phyloP scores from a whole-genome alignment of 164 flowering plant genomes.

The Vitis rotundifolia region DNA sequence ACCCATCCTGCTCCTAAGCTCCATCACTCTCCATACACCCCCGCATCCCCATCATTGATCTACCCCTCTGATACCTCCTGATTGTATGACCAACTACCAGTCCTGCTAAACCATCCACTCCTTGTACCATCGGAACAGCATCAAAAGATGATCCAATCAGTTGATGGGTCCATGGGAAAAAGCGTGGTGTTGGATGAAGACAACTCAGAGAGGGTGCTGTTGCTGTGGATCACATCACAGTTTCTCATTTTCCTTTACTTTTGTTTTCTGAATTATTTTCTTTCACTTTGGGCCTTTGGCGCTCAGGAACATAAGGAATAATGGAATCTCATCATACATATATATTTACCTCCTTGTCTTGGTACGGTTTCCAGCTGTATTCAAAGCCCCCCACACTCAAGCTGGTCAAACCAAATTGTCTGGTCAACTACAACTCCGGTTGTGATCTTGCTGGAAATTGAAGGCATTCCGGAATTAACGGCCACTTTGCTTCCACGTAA shows the following conservation, averaged over 20 bases:
- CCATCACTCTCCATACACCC: slow-evolving; percentile 31
- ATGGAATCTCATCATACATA: slow-evolving; percentile 59
- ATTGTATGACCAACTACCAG: too few species aligned
- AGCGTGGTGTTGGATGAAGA: slow-evolving; percentile 7
- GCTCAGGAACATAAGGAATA: slow-evolving; percentile 48
- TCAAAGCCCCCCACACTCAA: slow-evolving; percentile 6
- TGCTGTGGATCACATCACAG: not conserved
- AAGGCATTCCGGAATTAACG: slow-evolving; percentile 21
- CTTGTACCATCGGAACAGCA: too few species aligned
- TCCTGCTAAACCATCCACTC: too few species aligned
- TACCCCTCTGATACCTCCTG: not conserved
- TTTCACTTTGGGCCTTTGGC: slow-evolving; percentile 19
- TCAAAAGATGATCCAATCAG: too few species aligned
- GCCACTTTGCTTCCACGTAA: slow-evolving; percentile 7
- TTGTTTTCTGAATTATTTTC: slow-evolving; percentile 7
- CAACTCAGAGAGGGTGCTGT: not conserved
- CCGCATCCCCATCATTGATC: not conserved
- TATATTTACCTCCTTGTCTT: slow-evolving; percentile 55
- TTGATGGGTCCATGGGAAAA: not conserved
- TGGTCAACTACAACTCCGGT: slow-evolving; percentile 24
- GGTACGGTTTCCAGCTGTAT: slow-evolving; percentile 61
- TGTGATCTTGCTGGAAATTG: slow-evolving; percentile 36
- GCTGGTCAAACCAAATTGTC: slow-evolving; percentile 30
- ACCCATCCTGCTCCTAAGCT: slow-evolving; percentile 29
- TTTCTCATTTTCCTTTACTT: not conserved